These are phyloP conservation scores for Rhododendron ferrugineum DNA, from an alignment of 148 eudicot genomes.

Conservation along the genomic window DNA sequence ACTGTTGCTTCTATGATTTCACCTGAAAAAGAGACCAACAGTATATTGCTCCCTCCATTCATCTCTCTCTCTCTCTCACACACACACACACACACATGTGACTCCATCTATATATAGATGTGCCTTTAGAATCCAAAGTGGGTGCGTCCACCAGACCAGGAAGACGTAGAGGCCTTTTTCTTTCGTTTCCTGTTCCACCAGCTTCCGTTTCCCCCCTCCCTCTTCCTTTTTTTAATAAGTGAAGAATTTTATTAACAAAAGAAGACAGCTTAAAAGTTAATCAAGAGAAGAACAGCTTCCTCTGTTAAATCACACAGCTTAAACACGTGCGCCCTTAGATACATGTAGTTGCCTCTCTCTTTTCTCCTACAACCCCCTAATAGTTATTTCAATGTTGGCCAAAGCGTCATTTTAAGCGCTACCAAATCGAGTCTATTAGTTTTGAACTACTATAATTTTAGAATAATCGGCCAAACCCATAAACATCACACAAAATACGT, in stretches of 20 bases:
- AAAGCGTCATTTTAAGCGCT: not conserved
- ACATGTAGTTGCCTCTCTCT: not conserved
- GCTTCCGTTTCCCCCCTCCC: too few relatives aligned
- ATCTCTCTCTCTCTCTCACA: not conserved
- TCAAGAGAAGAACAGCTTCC: not conserved
- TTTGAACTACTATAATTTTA: not conserved
- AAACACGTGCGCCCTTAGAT: not conserved
- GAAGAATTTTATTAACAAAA: too few relatives aligned
- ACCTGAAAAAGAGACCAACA: not conserved
- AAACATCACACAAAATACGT: too few relatives aligned
- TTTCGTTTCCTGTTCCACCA: not conserved
- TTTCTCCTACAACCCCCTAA: too few relatives aligned
- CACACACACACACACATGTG: too few relatives aligned
- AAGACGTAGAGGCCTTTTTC: not conserved
- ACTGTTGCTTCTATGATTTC: not conserved
- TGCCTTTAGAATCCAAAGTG: not conserved
- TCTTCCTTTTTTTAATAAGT: too few relatives aligned
- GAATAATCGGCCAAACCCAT: not conserved
- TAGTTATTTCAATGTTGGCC: not conserved
- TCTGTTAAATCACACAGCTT: not conserved
- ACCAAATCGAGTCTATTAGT: not conserved
- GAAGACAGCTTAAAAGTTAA: too few relatives aligned
- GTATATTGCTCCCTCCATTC: not conserved
- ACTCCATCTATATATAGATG: not conserved
- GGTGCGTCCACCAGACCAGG: not conserved